A percentile compares a stretch with the other conserved stretches of the same genome.
phyloP scores from a whole-genome alignment of 1,139 yeast genomes.

The Eremothecium cymbalariae region DNA sequence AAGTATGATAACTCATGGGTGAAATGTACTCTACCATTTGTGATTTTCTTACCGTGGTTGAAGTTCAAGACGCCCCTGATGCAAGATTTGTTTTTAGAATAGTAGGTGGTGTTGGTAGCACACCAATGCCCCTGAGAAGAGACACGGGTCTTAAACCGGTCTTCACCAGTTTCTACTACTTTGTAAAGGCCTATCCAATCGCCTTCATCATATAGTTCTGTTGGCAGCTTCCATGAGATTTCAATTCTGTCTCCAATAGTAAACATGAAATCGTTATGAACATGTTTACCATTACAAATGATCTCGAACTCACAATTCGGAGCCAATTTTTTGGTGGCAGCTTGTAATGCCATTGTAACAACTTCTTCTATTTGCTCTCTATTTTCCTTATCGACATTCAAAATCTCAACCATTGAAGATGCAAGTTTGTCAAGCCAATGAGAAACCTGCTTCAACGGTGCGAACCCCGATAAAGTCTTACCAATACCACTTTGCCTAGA shows the following conservation, averaged over 20 bases:
- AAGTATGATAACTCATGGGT: slow-evolving; percentile 46
- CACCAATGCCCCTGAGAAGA: slow-evolving; percentile 70
- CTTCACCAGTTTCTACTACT: slow-evolving; percentile 52
- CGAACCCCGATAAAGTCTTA: slow-evolving; percentile 42
- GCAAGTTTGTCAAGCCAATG: slow-evolving; percentile 19
- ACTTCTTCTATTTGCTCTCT: slow-evolving; percentile 20
- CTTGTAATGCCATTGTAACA: slow-evolving; percentile 19
- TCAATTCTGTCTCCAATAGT: slow-evolving; percentile 39
- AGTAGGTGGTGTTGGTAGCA: slow-evolving; percentile 33
- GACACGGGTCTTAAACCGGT: slow-evolving; percentile 51
- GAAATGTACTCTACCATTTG: slow-evolving; percentile 47
- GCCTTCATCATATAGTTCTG: slow-evolving; percentile 32
- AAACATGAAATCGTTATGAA: slow-evolving; percentile 9
- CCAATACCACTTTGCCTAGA: slow-evolving; percentile 52
- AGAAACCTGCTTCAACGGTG: slow-evolving; percentile 29
- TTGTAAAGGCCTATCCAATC: slow-evolving; percentile 82
- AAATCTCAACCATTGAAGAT: slow-evolving; percentile 7
- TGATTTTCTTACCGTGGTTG: slow-evolving; percentile 26
- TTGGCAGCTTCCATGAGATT: slow-evolving; percentile 52
- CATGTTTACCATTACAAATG: slow-evolving; percentile 34
- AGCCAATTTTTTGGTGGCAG: slow-evolving; percentile 19
- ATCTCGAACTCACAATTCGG: slow-evolving; percentile 24
- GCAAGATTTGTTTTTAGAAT: slow-evolving; percentile 19
- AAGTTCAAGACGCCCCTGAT: slow-evolving; percentile 22
- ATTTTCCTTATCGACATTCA: slow-evolving; percentile 9